Base-by-base conservation (phyloP, 257 asterid species). In the Echites panduratus region DNA sequence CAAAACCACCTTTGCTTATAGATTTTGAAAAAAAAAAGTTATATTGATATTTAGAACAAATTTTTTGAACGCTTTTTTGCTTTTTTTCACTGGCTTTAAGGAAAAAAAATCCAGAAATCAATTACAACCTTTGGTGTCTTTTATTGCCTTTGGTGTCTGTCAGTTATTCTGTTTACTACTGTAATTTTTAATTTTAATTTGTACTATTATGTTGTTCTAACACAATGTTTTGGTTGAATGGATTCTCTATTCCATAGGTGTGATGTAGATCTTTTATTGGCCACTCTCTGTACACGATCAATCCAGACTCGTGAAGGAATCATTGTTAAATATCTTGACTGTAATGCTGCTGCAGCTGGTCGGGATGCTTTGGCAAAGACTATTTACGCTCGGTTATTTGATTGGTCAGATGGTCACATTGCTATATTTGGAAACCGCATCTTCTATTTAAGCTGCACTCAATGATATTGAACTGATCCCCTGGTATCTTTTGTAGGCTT, bases 361-460 rank as follows among this genome's bases (percentile, higher is more conserved):
- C 92, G 98, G 82, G 99, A 95, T 92, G 86, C 97, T 79, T 83
- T 95, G 87, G 99, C 98, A 12, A 95, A 95, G 83, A 92, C 97
- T 58, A 83, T 95, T 83, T 95, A 95, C 81, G 95, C 99, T 77
- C 88, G 90, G 74, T 82, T 90, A 54, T 95, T 95, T 84, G 99
- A 95, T 87, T 95, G 98, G 98, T 93, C 65, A 66, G 93, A 75
- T 76, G 77, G 54, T 50, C 59, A 70, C 57, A 26, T 48, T 77
- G 81, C 47, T 57, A 54, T 54, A 47, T 59, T 58, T 70, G 66
- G 29, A 73, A 76, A 69, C 44, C 69, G 35, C 70, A 2, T 61
- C 9, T 20, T 70, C 53, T 77, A 74, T 49, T 80, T 40, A 70
- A 76, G 64, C 72, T 54, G 63, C 45, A 63, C 73, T 35, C 43